Conservation (phyloP, 2,329 filamentous ascomycete genomes). For the Thielaviopsis punctulata region DNA sequence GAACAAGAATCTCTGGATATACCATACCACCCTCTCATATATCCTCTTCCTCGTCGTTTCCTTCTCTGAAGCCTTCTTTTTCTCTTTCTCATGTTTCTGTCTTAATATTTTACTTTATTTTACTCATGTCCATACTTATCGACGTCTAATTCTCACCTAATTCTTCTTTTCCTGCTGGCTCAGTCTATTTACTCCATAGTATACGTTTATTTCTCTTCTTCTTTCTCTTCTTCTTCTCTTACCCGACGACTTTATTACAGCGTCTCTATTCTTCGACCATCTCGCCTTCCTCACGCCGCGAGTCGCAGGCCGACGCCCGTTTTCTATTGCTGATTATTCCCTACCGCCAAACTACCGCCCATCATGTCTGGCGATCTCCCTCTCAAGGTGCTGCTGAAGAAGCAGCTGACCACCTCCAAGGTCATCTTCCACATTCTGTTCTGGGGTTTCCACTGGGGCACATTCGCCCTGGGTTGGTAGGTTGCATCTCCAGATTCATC, state of each 20-base stretch:
- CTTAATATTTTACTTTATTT: conserved; percentile 1
- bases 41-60: conserved; percentile 4
- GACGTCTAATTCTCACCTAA: neutral
- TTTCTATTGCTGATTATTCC: neutral
- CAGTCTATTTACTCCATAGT: conserved; percentile 7
- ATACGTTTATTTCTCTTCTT: no score
- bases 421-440: conserved; percentile 67
- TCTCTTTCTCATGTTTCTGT: neutral
- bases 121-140: neutral
- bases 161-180: conserved; percentile 10
- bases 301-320: neutral
- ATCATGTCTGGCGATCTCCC: conserved; percentile 24
- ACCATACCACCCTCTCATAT: no score
- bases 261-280: neutral
- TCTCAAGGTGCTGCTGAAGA: conserved; percentile 28
- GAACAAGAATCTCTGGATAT: no score
- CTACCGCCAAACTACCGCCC: conserved; percentile 15
- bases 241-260: neutral
- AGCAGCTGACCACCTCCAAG: conserved; percentile 54
- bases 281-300: neutral
- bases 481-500: conserved; percentile 16
- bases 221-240: conserved; percentile 13
- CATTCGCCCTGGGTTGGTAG: conserved; percentile 81
- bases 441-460: conserved; percentile 56
- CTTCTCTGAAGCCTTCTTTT: conserved; percentile 5